Evolutionary conservation across 805 yeast genomes (phyloP).

Genomic region (Soucietia sequanensis): DNA sequence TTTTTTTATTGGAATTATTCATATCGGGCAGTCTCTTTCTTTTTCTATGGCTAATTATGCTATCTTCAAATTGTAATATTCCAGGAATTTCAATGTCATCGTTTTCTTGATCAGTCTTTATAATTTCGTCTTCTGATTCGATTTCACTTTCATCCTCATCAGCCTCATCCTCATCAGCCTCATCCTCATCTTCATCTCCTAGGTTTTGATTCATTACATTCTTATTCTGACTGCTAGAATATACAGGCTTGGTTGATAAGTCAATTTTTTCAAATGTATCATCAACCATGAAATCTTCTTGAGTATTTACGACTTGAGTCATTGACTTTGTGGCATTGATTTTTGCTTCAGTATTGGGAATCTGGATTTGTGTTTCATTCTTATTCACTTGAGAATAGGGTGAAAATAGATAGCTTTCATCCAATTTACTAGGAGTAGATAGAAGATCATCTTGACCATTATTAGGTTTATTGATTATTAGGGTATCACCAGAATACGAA

Average conservation of each 20-base stretch:
- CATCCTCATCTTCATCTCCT: too few species aligned
- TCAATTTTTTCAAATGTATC: conserved; percentile 7
- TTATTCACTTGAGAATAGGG: too few species aligned
- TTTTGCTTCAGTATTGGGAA: conserved; percentile 20
- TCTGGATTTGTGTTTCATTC: too few species aligned
- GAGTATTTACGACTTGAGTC: conserved; percentile 33
- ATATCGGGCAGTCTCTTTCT: background rate
- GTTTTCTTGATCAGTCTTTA: conserved; percentile 17
- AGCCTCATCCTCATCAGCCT: conserved; percentile 9
- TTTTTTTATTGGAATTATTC: too few species aligned
- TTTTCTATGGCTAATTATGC: background rate
- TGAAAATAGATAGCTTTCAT: too few species aligned
- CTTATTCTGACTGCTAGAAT: conserved; percentile 18
- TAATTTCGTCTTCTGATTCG: conserved; percentile 8
- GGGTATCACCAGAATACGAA: too few species aligned
- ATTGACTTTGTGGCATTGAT: conserved; percentile 13
- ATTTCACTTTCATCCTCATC: conserved; percentile 20
- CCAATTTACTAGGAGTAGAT: too few species aligned
- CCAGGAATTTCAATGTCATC: conserved; percentile 2
- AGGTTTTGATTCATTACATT: conserved; percentile 5
- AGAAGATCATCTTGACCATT: too few species aligned
- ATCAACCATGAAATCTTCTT: conserved; percentile 13
- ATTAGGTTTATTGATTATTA: too few species aligned
- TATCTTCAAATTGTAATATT: background rate
- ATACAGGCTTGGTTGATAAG: conserved; percentile 12